Conservation (phyloP, 108 stramenopile genomes). For the Cyclotella kingstonii region DNA sequence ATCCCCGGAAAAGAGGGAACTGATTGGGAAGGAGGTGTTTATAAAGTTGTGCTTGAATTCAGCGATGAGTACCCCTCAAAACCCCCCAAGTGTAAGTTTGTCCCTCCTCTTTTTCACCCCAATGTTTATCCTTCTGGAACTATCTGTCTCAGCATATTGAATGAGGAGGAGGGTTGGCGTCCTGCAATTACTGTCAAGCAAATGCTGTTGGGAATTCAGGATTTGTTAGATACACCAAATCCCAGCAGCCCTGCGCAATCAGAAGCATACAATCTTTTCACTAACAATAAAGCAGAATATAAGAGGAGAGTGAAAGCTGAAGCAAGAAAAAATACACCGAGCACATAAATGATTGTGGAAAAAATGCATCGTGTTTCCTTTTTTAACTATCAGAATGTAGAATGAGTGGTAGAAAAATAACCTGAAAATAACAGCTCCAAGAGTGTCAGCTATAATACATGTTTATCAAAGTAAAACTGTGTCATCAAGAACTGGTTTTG, state of each 20-base stretch:
- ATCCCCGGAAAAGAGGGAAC: conserved; percentile 92
- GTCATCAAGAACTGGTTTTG: too few species aligned
- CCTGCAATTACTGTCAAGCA: conserved; percentile 98
- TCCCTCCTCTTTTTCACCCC: conserved; percentile 84
- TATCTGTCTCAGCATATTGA: conserved; percentile 95
- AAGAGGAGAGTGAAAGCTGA: conserved; percentile 79
- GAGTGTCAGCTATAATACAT: too few species aligned
- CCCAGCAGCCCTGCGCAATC: conserved; percentile 92
- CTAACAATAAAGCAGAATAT: conserved; percentile 86
- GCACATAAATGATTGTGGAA: conserved; percentile 20
- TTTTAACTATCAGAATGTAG: too few species aligned
- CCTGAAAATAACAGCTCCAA: too few species aligned
- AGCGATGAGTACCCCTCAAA: conserved; percentile 97
- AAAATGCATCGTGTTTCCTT: too few species aligned
- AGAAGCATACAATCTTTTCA: conserved; percentile 92
- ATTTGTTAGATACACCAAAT: conserved; percentile 95
- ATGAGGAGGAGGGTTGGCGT: conserved; percentile 99
- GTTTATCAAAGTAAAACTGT: too few species aligned
- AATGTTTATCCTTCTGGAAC: conserved; percentile 90
- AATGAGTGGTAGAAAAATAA: too few species aligned
- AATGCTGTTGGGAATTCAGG: conserved; percentile 96
- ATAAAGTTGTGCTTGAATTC: conserved; percentile 94
- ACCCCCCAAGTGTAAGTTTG: conserved; percentile 97
- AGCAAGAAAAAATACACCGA: conserved; percentile 68
- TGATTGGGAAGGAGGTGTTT: conserved; percentile 97